Conservation (phyloP, 495 filamentous ascomycete genomes). For the Zalerion maritima region DNA sequence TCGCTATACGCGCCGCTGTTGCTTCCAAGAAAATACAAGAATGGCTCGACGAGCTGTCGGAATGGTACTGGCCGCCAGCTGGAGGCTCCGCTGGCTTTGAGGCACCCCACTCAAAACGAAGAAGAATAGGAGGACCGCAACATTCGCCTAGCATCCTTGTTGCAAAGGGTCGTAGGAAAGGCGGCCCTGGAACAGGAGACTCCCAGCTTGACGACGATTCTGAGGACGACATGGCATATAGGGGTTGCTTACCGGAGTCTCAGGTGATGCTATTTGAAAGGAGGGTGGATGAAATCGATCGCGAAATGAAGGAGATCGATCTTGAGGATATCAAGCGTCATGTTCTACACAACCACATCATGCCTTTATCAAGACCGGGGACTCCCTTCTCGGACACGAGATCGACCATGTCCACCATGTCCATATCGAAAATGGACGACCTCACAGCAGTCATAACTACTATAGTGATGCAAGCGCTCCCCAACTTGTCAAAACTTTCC, state of each 20-base stretch:
- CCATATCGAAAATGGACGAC: conserved; percentile 51
- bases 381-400: conserved; percentile 35
- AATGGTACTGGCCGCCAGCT: conserved; percentile 57
- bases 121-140: conserved; percentile 7
- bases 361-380: conserved; percentile 35
- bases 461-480: conserved; percentile 72
- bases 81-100: conserved; percentile 41
- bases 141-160: conserved; percentile 6
- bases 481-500: conserved; percentile 59
- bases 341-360: conserved; percentile 65
- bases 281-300: conserved; percentile 62
- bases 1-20: conserved; percentile 59
- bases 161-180: conserved; percentile 2
- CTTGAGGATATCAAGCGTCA: conserved; percentile 85
- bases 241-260: conserved; percentile 49
- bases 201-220: conserved; percentile 1
- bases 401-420: conserved; percentile 29
- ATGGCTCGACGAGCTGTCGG: conserved; percentile 63
- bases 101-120: conserved; percentile 29
- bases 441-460: conserved; percentile 81
- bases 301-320: conserved; percentile 63
- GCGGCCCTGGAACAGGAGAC: conserved; percentile 1
- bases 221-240: conserved; percentile 29
- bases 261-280: conserved; percentile 52
- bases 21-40: conserved; percentile 57